phyloP scores from a whole-genome alignment of 306 rosid genomes.

The Vigna reflexopilosa region DNA sequence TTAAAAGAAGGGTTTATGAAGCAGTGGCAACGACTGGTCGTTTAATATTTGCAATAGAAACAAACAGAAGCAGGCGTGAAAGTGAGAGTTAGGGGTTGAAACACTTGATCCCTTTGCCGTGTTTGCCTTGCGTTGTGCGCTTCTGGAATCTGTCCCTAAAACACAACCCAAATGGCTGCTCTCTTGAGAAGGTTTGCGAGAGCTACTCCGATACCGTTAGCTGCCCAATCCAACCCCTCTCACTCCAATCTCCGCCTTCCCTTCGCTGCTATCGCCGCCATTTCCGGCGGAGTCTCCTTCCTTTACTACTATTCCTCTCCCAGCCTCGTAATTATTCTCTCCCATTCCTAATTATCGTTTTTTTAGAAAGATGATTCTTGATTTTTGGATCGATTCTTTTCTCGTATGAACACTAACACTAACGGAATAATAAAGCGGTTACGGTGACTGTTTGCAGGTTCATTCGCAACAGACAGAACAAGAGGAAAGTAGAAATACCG shows the following conservation, averaged over 20 bases:
- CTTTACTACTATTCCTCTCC: slow-evolving; percentile 66
- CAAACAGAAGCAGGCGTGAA: neutral
- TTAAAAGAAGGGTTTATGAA: neutral
- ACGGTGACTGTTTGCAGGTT: slow-evolving; percentile 33
- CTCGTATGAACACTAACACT: neutral
- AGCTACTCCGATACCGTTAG: slow-evolving; percentile 64
- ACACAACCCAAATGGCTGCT: slow-evolving; percentile 64
- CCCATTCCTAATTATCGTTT: too few species aligned
- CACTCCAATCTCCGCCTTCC: slow-evolving; percentile 58
- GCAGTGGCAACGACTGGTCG: neutral
- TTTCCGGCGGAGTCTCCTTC: slow-evolving; percentile 85
- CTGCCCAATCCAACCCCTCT: slow-evolving; percentile 57
- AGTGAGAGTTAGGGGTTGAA: neutral
- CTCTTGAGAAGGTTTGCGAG: slow-evolving; percentile 68
- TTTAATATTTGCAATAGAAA: neutral
- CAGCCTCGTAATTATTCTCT: slow-evolving; percentile 55
- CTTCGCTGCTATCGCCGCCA: slow-evolving; percentile 75
- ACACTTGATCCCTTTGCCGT: neutral
- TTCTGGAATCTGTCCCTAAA: neutral
- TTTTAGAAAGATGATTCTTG: neutral
- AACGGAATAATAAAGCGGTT: neutral
- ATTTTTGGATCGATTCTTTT: neutral
- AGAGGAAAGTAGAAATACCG: slow-evolving; percentile 40
- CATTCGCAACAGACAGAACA: slow-evolving; percentile 36
- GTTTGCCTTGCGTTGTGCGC: neutral